These are phyloP conservation scores for Trypanosomatidae sp. DNA, from an alignment of 208 protist species.

Conservation along the genomic window DNA sequence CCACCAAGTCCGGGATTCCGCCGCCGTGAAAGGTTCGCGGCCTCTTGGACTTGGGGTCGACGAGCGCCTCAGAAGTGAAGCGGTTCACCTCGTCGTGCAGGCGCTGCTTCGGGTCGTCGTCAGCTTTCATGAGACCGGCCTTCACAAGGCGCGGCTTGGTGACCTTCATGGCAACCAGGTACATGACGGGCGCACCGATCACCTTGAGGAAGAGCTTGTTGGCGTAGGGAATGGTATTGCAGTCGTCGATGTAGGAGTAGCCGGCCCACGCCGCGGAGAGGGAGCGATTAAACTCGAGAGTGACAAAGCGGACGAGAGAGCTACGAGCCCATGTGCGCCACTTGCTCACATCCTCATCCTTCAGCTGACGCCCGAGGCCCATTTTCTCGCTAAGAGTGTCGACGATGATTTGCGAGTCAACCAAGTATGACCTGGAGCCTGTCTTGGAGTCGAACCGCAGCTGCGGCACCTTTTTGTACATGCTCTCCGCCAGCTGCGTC, in stretches of 20 bases:
- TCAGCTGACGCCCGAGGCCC: conserved; percentile 55
- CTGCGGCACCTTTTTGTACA: conserved; percentile 92
- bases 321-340: conserved; percentile 85
- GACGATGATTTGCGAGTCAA: conserved; percentile 86
- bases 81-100: conserved; percentile 72
- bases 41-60: conserved; percentile 60
- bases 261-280: conserved; percentile 73
- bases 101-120: conserved; percentile 48
- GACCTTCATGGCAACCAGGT: conserved; percentile 69
- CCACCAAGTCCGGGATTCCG: conserved; percentile 77
- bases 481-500: conserved; percentile 52
- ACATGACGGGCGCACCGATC: conserved; percentile 90
- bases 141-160: conserved; percentile 76
- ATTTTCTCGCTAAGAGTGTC: conserved; percentile 63
- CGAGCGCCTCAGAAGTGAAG: conserved; percentile 65
- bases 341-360: conserved; percentile 60
- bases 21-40: conserved; percentile 78
- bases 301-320: conserved; percentile 82
- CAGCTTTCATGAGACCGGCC: conserved; percentile 55
- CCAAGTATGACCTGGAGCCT: conserved; percentile 59
- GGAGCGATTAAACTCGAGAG: conserved; percentile 82
- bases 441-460: conserved; percentile 66
- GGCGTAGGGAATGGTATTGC: conserved; percentile 79
- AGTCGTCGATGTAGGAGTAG: conserved; percentile 89
- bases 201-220: conserved; percentile 93